These are phyloP conservation scores for Trichoderma hamatum DNA, from an alignment of 2,329 filamentous ascomycete species.

Conservation along the genomic window DNA sequence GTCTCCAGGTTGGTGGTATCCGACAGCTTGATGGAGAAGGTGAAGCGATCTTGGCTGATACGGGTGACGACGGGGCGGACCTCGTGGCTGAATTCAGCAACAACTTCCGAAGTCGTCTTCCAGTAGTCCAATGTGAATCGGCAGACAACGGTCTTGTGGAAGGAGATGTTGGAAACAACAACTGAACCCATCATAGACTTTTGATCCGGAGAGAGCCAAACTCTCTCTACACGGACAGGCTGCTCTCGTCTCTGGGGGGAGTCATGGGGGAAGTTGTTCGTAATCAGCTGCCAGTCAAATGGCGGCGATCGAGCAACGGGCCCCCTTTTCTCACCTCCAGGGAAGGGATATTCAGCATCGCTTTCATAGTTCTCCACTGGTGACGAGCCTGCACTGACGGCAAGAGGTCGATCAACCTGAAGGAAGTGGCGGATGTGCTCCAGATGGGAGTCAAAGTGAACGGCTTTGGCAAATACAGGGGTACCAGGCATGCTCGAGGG, in stretches of 20 bases:
- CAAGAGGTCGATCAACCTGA: slow-evolving; percentile 90
- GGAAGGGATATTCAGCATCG: slow-evolving; percentile 88
- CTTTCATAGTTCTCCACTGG: slow-evolving; percentile 86
- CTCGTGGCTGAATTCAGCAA: slow-evolving; percentile 84
- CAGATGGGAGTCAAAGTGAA: slow-evolving; percentile 97
- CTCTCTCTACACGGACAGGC: slow-evolving; percentile 79
- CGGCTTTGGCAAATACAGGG: slow-evolving; percentile 91
- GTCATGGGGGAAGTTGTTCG: slow-evolving; percentile 75
- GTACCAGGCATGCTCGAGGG: slow-evolving; percentile 98
- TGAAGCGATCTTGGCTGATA: slow-evolving; percentile 82
- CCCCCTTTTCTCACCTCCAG: slow-evolving; percentile 49
- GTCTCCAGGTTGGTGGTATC: slow-evolving; percentile 89
- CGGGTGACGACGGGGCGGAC: slow-evolving; percentile 67
- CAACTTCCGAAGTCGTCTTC: slow-evolving; percentile 96
- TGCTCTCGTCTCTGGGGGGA: slow-evolving; percentile 58
- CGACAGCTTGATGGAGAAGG: slow-evolving; percentile 89
- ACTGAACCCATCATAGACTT: slow-evolving; percentile 83
- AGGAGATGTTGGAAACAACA: slow-evolving; percentile 84
- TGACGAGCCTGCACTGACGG: slow-evolving; percentile 91
- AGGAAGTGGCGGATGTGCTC: slow-evolving; percentile 96
- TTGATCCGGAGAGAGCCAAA: slow-evolving; percentile 86
- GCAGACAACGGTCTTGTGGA: slow-evolving; percentile 85
- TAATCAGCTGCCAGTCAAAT: slow-evolving; percentile 84
- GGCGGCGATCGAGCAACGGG: slow-evolving; percentile 49
- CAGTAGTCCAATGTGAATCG: slow-evolving; percentile 97